Conservation (phyloP, 768 basidiomycete species). For the Panellus pusillus region DNA sequence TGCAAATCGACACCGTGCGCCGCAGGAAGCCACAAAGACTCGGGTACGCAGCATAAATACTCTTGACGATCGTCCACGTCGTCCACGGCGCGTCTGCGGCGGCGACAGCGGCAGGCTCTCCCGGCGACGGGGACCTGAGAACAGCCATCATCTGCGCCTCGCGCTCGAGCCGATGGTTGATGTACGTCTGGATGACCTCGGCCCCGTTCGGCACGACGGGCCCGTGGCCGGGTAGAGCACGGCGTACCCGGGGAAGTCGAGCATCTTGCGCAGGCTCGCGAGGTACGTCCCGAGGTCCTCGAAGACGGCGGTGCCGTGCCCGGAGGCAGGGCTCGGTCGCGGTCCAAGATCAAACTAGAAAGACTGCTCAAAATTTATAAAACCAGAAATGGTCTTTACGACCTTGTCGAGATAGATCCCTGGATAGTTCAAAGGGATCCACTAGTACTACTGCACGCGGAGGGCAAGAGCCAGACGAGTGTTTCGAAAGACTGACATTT, state of each 20-base stretch:
- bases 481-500: too few species aligned
- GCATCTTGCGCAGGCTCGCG: slow-evolving; percentile 58
- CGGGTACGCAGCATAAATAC: slow-evolving; percentile 63
- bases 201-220: slow-evolving; percentile 68
- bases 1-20: too few species aligned
- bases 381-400: too few species aligned
- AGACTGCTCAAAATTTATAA: too few species aligned
- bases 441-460: too few species aligned
- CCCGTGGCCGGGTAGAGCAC: slow-evolving; percentile 78
- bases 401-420: too few species aligned
- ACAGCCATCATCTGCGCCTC: slow-evolving; percentile 74
- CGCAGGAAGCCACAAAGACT: slow-evolving; percentile 70
- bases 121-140: slow-evolving; percentile 38
- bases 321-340: too few species aligned
- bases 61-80: slow-evolving; percentile 14
- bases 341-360: too few species aligned
- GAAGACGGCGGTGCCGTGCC: slow-evolving; percentile 88
- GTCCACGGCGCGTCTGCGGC: slow-evolving; percentile 3
- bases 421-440: too few species aligned
- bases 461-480: too few species aligned
- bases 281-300: slow-evolving; percentile 78
- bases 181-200: slow-evolving; percentile 66
- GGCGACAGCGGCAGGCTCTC: neutral
- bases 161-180: slow-evolving; percentile 76
- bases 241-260: slow-evolving; percentile 37